phyloP scores from a whole-genome alignment of 1,139 yeast species.

The Kazachstania sp. region DNA sequence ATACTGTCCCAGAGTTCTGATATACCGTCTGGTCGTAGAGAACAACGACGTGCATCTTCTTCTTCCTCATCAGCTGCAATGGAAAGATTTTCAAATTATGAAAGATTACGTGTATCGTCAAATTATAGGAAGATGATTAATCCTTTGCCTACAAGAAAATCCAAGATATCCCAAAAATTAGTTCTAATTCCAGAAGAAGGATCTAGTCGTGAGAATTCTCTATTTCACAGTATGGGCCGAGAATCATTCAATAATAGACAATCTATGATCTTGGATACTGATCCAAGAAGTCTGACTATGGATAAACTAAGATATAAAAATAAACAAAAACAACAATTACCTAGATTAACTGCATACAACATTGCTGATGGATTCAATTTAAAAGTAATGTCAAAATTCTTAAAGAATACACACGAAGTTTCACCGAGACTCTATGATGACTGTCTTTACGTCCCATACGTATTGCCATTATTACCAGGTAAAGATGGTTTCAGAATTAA shows the following conservation, averaged over 20 bases:
- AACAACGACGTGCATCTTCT: constrained; percentile 32
- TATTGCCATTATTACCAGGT: constrained; percentile 82
- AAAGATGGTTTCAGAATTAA: constrained; percentile 74
- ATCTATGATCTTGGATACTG: background rate
- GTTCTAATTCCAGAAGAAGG: constrained; percentile 76
- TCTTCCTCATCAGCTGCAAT: constrained; percentile 30
- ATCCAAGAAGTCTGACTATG: background rate
- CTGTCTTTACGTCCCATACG: constrained; percentile 81
- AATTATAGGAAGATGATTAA: constrained; percentile 47
- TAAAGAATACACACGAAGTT: constrained; percentile 65
- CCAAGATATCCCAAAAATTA: constrained; percentile 75
- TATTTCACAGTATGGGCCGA: background rate
- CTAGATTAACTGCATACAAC: constrained; percentile 85
- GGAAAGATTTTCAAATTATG: constrained; percentile 15
- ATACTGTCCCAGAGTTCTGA: constrained; percentile 69
- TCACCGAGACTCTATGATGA: constrained; percentile 85
- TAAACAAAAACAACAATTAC: constrained; percentile 52
- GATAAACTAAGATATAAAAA: background rate
- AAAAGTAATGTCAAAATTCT: constrained; percentile 52
- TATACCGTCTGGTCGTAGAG: constrained; percentile 56
- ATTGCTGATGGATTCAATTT: constrained; percentile 76
- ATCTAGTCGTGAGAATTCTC: constrained; percentile 8
- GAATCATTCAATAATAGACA: background rate
- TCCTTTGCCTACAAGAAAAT: constrained; percentile 73
- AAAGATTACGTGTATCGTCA: constrained; percentile 12